Conservation (phyloP, 768 basidiomycete genomes). For the Tulasnella sp. region DNA sequence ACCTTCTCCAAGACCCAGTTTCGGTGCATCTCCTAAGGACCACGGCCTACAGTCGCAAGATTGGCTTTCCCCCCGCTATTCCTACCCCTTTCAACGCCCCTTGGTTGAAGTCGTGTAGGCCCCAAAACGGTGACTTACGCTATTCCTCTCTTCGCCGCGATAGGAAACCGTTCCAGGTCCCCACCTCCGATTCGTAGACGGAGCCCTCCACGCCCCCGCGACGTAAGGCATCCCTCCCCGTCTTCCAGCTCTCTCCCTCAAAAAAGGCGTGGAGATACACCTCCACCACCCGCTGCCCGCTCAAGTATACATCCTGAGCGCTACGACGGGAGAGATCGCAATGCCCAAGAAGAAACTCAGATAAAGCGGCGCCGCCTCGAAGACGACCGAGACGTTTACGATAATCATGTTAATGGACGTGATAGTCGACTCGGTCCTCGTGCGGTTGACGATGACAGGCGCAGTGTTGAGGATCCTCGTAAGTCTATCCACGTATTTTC, state of each 20-base stretch:
- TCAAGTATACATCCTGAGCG: background rate
- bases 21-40: background rate
- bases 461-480: background rate
- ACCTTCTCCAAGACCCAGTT: background rate
- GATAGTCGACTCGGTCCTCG: background rate
- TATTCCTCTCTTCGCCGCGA: background rate
- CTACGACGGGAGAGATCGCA: background rate
- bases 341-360: background rate
- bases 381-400: background rate
- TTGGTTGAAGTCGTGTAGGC: background rate
- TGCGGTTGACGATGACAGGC: background rate
- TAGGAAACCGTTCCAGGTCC: background rate
- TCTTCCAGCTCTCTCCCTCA: background rate
- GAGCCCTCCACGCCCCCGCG: background rate
- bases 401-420: background rate
- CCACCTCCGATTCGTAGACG: background rate
- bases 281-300: background rate
- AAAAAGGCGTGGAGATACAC: conserved; percentile 2
- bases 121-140: background rate
- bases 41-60: background rate
- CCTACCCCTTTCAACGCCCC: background rate
- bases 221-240: background rate
- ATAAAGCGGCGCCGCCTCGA: background rate
- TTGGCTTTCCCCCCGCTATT: background rate
- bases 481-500: background rate